Base-by-base conservation (phyloP, 2,329 filamentous ascomycete genomes). In the Beauveria scarabaeidicola region DNA sequence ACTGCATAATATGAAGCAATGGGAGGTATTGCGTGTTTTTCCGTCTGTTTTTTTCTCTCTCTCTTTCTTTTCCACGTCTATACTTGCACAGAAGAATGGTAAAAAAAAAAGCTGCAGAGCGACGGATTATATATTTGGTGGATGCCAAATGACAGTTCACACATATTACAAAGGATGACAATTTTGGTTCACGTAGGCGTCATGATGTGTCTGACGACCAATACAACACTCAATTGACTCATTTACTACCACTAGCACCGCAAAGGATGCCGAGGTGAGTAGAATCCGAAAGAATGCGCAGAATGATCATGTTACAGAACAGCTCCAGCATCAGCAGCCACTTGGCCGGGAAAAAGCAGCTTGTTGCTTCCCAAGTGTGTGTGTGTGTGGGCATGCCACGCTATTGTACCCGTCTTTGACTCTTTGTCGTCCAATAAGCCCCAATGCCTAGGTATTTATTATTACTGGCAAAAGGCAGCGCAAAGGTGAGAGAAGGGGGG, bases 1-100 rank as follows among this genome's bases (percentile, higher is more conserved):
- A 54, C 40, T 54, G 52, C 52, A 54, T 54, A 54, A 54, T 54
- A 32, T 21, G 40, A 54, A 54, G 52, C 52, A 54, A 44, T 54
- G 40, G 52, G 52, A 29, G 52, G 38, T 36, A 36, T 36, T 36
- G 32, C 32, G 32, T 13, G 5, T 25, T 54, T 27, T 43, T 40
- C 7, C n/a, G 19, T 40, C 21, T 32, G 21, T 44, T 54, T 52
- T 21, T 38, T 10, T 51, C 13, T 51, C n/a, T 51, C 5, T 36
- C 15, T 51, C 8, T n/a, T 52, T 21, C 11, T 52, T 52, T 53
- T 53, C 25, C 51, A 41, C 23, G 51, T 53, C 51, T 53, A 53
- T 53, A 53, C 23, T 53, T 53, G 51, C 51, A 43, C 38, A 53
- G 36, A 50, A 50, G 47, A 43, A 53, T 53, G 51, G 51, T 53